A percentile compares a stretch with the other conserved stretches of the same genome.
Conservation (phyloP, 2,329 filamentous ascomycete species). For the Chalaropsis thielavioides region DNA sequence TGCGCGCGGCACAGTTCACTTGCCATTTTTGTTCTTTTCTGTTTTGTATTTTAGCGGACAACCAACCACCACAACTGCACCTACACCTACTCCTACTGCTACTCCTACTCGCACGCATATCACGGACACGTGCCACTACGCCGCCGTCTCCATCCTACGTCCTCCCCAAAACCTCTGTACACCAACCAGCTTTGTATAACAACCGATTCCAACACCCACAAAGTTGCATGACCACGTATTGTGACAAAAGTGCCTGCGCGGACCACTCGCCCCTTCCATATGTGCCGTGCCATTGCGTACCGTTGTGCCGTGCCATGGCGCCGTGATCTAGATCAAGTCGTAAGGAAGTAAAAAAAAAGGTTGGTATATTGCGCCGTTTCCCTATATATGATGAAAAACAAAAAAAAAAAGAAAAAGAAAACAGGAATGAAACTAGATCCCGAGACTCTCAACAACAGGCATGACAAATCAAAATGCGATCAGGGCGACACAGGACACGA, state of each 20-base stretch:
- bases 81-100: too few relatives aligned
- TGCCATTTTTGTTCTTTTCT: background rate
- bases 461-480: background rate
- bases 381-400: constrained; percentile 7
- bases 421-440: background rate
- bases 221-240: background rate
- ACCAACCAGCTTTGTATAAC: background rate
- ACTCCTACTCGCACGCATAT: too few relatives aligned
- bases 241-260: too few relatives aligned
- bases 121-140: background rate
- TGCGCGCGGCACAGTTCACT: background rate
- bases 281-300: too few relatives aligned
- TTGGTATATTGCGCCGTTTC: constrained; percentile 12
- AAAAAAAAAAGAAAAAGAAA: background rate
- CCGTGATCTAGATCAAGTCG: too few relatives aligned
- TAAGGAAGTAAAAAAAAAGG: background rate
- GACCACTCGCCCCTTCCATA: too few relatives aligned
- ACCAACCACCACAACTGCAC: background rate
- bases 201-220: background rate
- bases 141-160: background rate
- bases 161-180: background rate
- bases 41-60: background rate
- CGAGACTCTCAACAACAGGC: background rate
- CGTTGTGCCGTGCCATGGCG: too few relatives aligned
- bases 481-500: too few relatives aligned